phyloP scores from a whole-genome alignment of 768 basidiomycete species.

The Fomitopsis serialis region DNA sequence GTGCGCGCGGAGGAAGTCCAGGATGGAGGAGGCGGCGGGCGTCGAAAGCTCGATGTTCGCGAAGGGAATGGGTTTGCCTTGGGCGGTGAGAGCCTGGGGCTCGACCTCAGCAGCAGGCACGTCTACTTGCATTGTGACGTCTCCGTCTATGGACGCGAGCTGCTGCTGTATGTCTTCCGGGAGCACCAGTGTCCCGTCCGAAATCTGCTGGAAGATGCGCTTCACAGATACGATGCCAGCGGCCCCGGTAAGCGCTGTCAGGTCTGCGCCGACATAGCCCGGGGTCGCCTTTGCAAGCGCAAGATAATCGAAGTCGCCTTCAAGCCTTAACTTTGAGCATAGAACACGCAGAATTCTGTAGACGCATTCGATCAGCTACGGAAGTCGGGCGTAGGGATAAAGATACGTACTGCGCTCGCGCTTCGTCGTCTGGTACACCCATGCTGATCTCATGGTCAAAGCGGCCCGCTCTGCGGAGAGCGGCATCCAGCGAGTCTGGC shows the following conservation, averaged over 20 bases:
- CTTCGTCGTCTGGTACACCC: slow-evolving; percentile 92
- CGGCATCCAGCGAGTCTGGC: slow-evolving; percentile 91
- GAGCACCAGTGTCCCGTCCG: slow-evolving; percentile 57
- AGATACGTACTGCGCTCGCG: slow-evolving; percentile 72
- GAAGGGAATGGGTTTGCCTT: slow-evolving; percentile 26
- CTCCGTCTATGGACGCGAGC: slow-evolving; percentile 10
- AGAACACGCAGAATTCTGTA: slow-evolving; percentile 82
- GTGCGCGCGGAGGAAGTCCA: slow-evolving; percentile 84
- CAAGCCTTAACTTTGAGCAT: slow-evolving; percentile 76
- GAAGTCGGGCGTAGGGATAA: background rate
- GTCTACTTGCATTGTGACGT: slow-evolving; percentile 36
- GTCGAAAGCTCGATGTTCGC: slow-evolving; percentile 33
- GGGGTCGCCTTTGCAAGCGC: slow-evolving; percentile 90
- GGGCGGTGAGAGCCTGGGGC: slow-evolving; percentile 5
- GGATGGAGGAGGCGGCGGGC: slow-evolving; percentile 60
- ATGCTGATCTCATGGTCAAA: slow-evolving; percentile 98
- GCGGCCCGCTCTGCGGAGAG: slow-evolving; percentile 86
- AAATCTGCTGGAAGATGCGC: slow-evolving; percentile 76
- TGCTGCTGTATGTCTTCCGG: slow-evolving; percentile 32
- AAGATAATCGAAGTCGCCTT: slow-evolving; percentile 84
- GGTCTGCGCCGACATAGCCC: slow-evolving; percentile 95
- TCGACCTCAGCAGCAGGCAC: slow-evolving; percentile 7
- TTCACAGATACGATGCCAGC: slow-evolving; percentile 97
- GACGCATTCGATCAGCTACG: background rate
- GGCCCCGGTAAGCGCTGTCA: slow-evolving; percentile 85